These are phyloP conservation scores for Fagopyrum homotropicum DNA, from an alignment of 148 eudicot genomes.

Conservation along the genomic window DNA sequence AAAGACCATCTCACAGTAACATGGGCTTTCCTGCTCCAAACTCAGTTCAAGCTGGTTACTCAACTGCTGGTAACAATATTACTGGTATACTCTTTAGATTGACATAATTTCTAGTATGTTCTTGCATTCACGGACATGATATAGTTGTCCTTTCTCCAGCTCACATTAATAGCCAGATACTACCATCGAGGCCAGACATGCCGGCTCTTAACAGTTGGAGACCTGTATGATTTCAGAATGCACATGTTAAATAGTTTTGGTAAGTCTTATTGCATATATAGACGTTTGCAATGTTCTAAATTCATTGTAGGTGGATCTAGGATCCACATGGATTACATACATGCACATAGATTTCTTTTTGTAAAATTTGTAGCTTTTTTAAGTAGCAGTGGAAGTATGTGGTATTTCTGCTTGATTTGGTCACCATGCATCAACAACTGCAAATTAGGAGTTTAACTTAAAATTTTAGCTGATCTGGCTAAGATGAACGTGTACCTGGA, in stretches of 20 bases:
- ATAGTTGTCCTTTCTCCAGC: constrained; percentile 30
- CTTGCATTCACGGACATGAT: neutral
- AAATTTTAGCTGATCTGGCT: no score
- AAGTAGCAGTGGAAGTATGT: neutral
- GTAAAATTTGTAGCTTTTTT: neutral
- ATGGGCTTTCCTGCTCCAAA: constrained; percentile 50
- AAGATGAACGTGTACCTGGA: neutral
- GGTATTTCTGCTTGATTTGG: neutral
- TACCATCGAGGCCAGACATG: constrained; percentile 55
- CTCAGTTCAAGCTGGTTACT: constrained; percentile 29
- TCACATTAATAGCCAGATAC: constrained; percentile 35
- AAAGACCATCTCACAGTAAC: constrained; percentile 38
- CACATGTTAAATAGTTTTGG: neutral
- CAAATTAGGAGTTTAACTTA: no score
- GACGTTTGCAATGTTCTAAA: neutral
- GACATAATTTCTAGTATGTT: neutral
- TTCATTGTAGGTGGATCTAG: neutral
- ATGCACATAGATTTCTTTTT: neutral
- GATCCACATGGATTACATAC: neutral
- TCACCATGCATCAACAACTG: neutral
- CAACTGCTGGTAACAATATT: constrained; percentile 39
- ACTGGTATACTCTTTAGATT: neutral
- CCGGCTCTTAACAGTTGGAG: constrained; percentile 63
- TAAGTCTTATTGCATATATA: neutral
- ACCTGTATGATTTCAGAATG: constrained; percentile 29